Conservation (phyloP, 208 protist species). For the Acanthamoeba culbertsoni region DNA sequence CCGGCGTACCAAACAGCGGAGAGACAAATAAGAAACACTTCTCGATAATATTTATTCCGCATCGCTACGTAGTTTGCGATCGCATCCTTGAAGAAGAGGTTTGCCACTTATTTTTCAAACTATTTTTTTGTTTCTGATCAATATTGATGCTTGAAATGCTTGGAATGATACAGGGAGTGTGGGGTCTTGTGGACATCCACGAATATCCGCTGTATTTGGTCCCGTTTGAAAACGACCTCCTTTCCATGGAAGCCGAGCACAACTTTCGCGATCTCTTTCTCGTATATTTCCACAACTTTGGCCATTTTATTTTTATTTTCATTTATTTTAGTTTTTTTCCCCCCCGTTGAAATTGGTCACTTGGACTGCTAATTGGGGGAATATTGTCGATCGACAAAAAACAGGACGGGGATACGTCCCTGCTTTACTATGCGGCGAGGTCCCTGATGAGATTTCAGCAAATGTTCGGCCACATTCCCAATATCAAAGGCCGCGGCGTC, state of each 20-base stretch:
- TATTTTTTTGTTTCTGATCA: neutral
- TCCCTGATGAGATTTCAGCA: constrained; percentile 14
- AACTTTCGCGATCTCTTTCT: constrained; percentile 11
- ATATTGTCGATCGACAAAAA: too few relatives aligned
- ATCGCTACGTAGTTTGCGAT: constrained; percentile 1
- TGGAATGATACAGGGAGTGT: constrained; percentile 30
- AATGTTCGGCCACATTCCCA: constrained; percentile 15
- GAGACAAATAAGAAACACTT: too few relatives aligned
- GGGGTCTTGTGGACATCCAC: constrained; percentile 21
- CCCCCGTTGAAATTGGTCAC: too few relatives aligned
- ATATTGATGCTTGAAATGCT: neutral
- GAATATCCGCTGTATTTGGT: neutral
- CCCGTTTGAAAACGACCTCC: neutral
- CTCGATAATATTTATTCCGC: neutral
- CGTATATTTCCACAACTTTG: neutral
- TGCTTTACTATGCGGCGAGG: neutral
- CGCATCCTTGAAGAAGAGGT: constrained; percentile 13
- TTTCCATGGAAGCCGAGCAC: constrained; percentile 20
- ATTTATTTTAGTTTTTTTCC: too few relatives aligned
- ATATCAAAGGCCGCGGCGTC: neutral
- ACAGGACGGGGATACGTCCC: constrained; percentile 10
- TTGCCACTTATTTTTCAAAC: too few relatives aligned
- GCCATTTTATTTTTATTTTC: neutral
- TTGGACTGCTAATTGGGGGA: too few relatives aligned
- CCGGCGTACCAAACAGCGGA: too few relatives aligned